Evolutionary conservation across 768 basidiomycete genomes (phyloP).

Genomic region (Amanita subjunquillea): DNA sequence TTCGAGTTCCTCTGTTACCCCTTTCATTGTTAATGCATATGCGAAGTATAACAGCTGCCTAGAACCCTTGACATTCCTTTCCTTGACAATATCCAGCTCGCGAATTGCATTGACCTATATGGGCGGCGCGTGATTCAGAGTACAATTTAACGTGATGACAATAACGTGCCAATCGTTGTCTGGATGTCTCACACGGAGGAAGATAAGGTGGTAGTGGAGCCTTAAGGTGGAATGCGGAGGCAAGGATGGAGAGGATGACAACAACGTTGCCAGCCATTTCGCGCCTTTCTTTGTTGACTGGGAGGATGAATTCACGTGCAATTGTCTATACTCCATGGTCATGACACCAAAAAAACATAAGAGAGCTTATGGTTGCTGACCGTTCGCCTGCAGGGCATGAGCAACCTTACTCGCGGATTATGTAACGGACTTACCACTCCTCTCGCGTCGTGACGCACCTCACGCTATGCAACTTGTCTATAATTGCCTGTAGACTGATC

Average conservation of each 20-base stretch:
- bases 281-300: slow-evolving; percentile 79
- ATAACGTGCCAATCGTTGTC: slow-evolving; percentile 58
- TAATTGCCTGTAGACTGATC: slow-evolving; percentile 72
- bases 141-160: not conserved
- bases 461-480: slow-evolving; percentile 91
- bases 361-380: slow-evolving; percentile 24
- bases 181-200: slow-evolving; percentile 82
- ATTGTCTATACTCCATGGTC: slow-evolving; percentile 44
- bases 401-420: slow-evolving; percentile 2
- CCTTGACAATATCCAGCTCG: slow-evolving; percentile 79
- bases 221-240: slow-evolving; percentile 74
- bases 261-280: slow-evolving; percentile 97
- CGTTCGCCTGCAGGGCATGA: slow-evolving; percentile 46
- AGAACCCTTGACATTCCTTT: slow-evolving; percentile 71
- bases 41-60: slow-evolving; percentile 88
- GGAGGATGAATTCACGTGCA: slow-evolving; percentile 78
- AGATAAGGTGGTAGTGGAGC: slow-evolving; percentile 94
- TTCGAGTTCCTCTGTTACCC: slow-evolving; percentile 85
- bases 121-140: not conserved
- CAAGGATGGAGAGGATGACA: slow-evolving; percentile 74
- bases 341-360: not conserved
- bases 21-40: slow-evolving; percentile 90
- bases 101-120: slow-evolving; percentile 73
- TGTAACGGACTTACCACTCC: slow-evolving; percentile 59
- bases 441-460: slow-evolving; percentile 93